Percentiles rank a stretch among this genome's conserved stretches.
phyloP scores from a whole-genome alignment of 2,329 filamentous ascomycete species.

The Penicillium thymicola region DNA sequence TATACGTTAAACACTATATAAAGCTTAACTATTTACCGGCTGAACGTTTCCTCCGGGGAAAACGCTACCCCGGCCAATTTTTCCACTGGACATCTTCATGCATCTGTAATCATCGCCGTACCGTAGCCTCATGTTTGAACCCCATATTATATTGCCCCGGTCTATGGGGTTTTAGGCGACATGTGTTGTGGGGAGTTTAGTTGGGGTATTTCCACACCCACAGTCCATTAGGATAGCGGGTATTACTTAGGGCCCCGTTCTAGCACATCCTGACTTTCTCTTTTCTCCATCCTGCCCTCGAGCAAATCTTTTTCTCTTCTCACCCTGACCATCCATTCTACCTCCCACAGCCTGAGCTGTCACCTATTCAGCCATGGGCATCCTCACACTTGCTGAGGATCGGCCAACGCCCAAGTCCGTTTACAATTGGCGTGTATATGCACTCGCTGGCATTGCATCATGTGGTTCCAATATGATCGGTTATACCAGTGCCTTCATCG shows the following conservation, averaged over 20 bases:
- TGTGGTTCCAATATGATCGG: constrained; percentile 59
- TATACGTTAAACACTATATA: constrained; percentile 10
- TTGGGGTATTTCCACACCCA: constrained; percentile 21
- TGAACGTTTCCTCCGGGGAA: constrained; percentile 32
- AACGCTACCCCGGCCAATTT: constrained; percentile 31
- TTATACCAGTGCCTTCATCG: constrained; percentile 73
- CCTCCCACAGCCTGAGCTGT: constrained; percentile 6
- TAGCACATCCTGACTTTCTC: constrained; percentile 7
- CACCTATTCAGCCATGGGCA: constrained; percentile 25
- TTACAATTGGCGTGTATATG: constrained; percentile 60
- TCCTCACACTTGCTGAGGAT: constrained; percentile 41
- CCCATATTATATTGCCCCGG: constrained; percentile 31
- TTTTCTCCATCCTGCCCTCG: constrained; percentile 8
- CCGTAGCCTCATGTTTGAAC: constrained; percentile 20
- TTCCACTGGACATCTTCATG: constrained; percentile 16
- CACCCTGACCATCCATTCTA: not conserved
- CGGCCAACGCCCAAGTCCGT: constrained; percentile 55
- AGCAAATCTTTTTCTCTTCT: not conserved
- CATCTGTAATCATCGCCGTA: constrained; percentile 16
- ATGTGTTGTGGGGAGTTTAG: constrained; percentile 27
- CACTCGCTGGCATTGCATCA: constrained; percentile 52
- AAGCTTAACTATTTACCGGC: constrained; percentile 18
- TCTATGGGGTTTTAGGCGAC: constrained; percentile 24
- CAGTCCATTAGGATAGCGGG: constrained; percentile 11
- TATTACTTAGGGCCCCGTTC: constrained; percentile 21